Percentiles rank a stretch among this genome's conserved stretches.
These are phyloP conservation scores for Thymus quinquecostatus DNA, from an alignment of 257 asterid genomes.

Conservation along the genomic window DNA sequence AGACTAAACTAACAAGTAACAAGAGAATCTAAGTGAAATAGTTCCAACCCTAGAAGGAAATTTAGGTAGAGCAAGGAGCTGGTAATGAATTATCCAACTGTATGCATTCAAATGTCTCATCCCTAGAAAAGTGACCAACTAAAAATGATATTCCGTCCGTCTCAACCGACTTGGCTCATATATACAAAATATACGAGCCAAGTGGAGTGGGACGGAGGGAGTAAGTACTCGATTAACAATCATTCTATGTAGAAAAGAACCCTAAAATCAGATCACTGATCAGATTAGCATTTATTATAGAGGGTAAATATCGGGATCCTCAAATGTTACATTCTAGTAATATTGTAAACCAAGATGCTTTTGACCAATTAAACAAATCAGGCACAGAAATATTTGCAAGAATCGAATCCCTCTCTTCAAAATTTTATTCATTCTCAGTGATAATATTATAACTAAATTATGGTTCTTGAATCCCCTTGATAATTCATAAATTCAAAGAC, in stretches of 20 bases:
- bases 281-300: constrained; percentile 4
- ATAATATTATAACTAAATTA: too few species aligned
- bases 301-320: constrained; percentile 2
- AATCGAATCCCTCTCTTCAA: not conserved
- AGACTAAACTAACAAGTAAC: not conserved
- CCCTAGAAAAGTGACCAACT: not conserved
- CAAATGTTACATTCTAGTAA: not conserved
- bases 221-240: not conserved
- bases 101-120: not conserved
- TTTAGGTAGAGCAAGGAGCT: constrained; percentile 11
- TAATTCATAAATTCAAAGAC: too few species aligned
- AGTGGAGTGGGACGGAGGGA: too few species aligned
- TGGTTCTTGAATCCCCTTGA: too few species aligned
- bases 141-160: not conserved
- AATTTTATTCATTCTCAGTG: not conserved
- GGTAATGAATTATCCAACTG: constrained; percentile 19
- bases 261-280: not conserved
- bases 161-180: too few species aligned
- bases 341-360: not conserved
- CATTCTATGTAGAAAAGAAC: not conserved
- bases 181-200: too few species aligned
- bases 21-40: constrained; percentile 4
- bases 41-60: constrained; percentile 18
- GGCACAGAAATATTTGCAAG: constrained; percentile 23
- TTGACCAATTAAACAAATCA: constrained; percentile 16